Base-by-base conservation (phyloP, 2,329 filamentous ascomycete genomes). In the Coniochaeta sp. region DNA sequence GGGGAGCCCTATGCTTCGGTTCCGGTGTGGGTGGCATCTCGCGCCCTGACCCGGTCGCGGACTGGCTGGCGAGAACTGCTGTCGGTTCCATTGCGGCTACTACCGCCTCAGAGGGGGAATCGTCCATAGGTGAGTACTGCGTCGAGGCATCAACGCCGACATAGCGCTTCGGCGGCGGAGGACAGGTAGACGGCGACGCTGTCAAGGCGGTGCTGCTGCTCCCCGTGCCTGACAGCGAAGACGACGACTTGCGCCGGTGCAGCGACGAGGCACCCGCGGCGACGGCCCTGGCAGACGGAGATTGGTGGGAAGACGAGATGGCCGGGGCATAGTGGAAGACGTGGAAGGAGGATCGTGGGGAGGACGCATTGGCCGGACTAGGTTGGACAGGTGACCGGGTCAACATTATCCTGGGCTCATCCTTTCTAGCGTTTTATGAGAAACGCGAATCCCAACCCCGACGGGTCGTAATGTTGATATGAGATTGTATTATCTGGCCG, bases 331-430 rank as follows among this genome's bases (percentile, higher is more conserved):
- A 80, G 68, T 79, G 77, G 70, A 74, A 71, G 66, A 55, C 66
- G 63, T 68, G 70, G 59, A 79, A 76, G 67, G 74, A 73, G 67
- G 68, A 73, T 62, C 64, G 56, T 63, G 81, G 80, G 58, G 81
- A 83, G 69, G 78, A 76, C 8, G 47, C 47, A 77, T 78, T 82
- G 74, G 79, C 75, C 66, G 80, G 76, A 69, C 73, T 73, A 70
- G 79, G 70, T 68, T 79, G 74, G 66, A 79, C 74, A 63, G 81
- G 81, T 68, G 81, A 84, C 70, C 80, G 81, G 72, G 81, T 82
- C 79, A 84, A 79, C 82, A 85, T 85, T 77, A 73, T 82, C 76
- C 73, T 73, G 73, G 73, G 72, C 73, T 74, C 79, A 79, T 81
- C 71, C 73, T 81, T 71, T 68, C 70, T 67, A 57, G 60, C 64